These are phyloP conservation scores for Psilocybe subaeruginosa DNA, from an alignment of 768 basidiomycete species.

Conservation along the genomic window DNA sequence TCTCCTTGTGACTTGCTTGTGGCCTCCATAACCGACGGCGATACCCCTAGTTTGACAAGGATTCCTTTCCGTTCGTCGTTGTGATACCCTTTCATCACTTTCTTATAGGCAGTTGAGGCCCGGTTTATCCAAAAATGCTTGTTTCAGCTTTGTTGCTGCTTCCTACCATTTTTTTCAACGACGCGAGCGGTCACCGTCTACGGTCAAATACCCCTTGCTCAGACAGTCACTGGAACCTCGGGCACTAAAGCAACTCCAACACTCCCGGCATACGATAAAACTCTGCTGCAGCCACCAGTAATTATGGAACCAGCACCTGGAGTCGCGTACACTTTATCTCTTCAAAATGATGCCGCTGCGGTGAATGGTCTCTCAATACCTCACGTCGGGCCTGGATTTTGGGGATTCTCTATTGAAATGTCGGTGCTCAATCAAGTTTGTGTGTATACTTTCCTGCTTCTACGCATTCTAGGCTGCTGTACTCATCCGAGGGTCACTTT, in stretches of 20 bases:
- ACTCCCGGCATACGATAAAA: conserved; percentile 55
- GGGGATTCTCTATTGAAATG: conserved; percentile 79
- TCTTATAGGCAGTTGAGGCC: neutral
- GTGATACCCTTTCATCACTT: neutral
- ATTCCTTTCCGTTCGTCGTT: neutral
- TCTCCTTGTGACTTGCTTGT: neutral
- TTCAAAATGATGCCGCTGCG: conserved; percentile 34
- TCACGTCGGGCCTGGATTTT: conserved; percentile 42
- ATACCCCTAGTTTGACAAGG: neutral
- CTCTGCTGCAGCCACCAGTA: conserved; percentile 50
- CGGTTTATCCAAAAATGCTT: neutral
- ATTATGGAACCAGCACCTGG: conserved; percentile 46
- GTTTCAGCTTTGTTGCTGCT: neutral
- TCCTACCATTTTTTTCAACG: neutral
- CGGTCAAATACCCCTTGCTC: conserved; percentile 32
- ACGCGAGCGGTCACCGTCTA: conserved; percentile 32
- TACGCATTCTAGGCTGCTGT: neutral
- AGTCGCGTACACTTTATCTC: conserved; percentile 45
- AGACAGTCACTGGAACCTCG: conserved; percentile 18
- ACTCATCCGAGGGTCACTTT: neutral
- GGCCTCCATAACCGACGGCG: neutral
- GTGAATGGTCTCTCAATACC: conserved; percentile 39
- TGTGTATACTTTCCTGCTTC: conserved; percentile 38
- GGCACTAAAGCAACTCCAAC: conserved; percentile 20
- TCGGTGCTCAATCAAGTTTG: conserved; percentile 69